Conservation (phyloP, 1,284 basidiomycete species). For the Flammula alnicola region DNA sequence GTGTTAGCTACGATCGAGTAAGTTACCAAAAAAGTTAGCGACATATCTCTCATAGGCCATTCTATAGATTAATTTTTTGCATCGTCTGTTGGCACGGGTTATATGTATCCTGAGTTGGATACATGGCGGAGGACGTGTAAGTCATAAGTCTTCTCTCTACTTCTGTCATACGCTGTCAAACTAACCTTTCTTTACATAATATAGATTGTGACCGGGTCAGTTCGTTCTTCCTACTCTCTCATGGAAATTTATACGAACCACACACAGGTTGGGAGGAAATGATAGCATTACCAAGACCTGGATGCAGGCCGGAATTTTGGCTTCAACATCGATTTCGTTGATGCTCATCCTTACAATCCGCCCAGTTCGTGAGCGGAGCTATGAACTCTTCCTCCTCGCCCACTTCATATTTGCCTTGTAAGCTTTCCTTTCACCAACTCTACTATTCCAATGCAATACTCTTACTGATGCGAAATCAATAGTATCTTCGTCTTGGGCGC, state of each 20-base stretch:
- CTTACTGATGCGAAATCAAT: slow-evolving; percentile 18
- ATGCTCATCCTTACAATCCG: slow-evolving; percentile 47
- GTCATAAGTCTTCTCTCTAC: slow-evolving; percentile 24
- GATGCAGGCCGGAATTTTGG: slow-evolving; percentile 46
- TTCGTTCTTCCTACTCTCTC: neutral
- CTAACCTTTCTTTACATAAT: neutral
- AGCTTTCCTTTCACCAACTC: slow-evolving; percentile 22
- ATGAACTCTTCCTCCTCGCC: slow-evolving; percentile 51
- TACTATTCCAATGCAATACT: slow-evolving; percentile 11
- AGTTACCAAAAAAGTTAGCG: neutral
- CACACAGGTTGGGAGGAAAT: slow-evolving; percentile 23
- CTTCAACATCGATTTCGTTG: slow-evolving; percentile 40
- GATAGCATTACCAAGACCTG: slow-evolving; percentile 32
- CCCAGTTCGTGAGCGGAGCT: slow-evolving; percentile 46
- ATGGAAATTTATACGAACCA: neutral
- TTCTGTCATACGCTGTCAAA: neutral
- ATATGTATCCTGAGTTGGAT: slow-evolving; percentile 54
- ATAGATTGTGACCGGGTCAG: slow-evolving; percentile 29
- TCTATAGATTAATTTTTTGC: slow-evolving; percentile 34
- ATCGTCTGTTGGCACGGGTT: slow-evolving; percentile 56
- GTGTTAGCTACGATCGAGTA: slow-evolving; percentile 64
- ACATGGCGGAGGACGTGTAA: slow-evolving; percentile 50
- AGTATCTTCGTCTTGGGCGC: slow-evolving; percentile 44
- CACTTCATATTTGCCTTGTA: slow-evolving; percentile 49
- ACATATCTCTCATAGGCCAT: neutral